Conservation (phyloP, 2,329 filamentous ascomycete species). For the Nothomitra cinnamomea region DNA sequence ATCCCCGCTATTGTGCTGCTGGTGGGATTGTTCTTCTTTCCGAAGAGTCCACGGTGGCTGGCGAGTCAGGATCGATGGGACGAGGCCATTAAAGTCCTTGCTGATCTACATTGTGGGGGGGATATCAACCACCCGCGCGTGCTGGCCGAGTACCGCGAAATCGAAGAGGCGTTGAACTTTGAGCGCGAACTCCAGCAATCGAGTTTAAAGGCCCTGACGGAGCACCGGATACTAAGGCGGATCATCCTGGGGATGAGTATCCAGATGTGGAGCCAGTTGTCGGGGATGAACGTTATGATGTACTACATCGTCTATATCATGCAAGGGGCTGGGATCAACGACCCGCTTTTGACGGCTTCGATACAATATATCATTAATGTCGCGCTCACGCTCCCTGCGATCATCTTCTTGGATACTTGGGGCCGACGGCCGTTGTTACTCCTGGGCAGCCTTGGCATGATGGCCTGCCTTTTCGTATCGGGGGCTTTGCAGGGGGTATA, state of each 20-base stretch:
- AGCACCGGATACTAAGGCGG: conserved; percentile 40
- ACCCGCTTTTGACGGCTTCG: conserved; percentile 2
- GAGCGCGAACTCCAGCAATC: not conserved
- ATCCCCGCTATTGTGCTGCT: conserved; percentile 28
- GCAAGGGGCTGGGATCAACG: conserved; percentile 3
- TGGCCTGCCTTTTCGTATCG: conserved; percentile 1
- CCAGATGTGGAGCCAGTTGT: conserved; percentile 38
- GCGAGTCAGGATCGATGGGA: conserved; percentile 29
- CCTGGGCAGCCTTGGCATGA: conserved; percentile 18
- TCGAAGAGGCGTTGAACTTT: conserved; percentile 5
- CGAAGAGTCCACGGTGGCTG: conserved; percentile 30
- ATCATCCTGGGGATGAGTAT: conserved; percentile 38
- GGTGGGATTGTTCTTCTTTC: conserved; percentile 28
- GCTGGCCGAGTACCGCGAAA: conserved; percentile 30
- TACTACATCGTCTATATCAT: conserved; percentile 9
- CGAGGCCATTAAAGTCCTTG: conserved; percentile 27
- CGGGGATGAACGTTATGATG: conserved; percentile 23
- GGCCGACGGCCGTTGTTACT: conserved; percentile 21
- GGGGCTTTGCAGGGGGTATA: not conserved
- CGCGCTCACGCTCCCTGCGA: conserved; percentile 9
- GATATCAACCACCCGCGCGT: conserved; percentile 28
- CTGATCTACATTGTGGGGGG: conserved; percentile 28
- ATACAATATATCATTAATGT: conserved; percentile 13
- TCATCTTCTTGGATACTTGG: conserved; percentile 15
- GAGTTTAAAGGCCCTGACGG: conserved; percentile 19